These are phyloP conservation scores for Ophiostoma pallidulum DNA, from an alignment of 2,329 filamentous ascomycete genomes.

Conservation along the genomic window DNA sequence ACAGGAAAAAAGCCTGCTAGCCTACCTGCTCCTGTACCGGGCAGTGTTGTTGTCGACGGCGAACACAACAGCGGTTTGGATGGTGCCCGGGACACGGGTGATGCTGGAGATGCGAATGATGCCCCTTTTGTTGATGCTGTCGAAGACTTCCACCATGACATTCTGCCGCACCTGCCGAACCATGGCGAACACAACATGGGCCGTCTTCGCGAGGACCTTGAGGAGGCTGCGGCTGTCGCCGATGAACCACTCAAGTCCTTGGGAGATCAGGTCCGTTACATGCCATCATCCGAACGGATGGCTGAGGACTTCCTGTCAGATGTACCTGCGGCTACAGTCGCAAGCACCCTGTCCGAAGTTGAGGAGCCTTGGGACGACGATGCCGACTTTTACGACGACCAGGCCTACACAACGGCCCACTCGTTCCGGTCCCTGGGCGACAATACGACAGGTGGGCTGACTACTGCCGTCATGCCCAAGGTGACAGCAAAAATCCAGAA, in stretches of 20 bases:
- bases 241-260: not conserved
- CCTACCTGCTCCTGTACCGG: too few species aligned
- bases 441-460: constrained; percentile 41
- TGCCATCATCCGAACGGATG: not conserved
- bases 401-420: constrained; percentile 68
- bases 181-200: not conserved
- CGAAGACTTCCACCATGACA: constrained; percentile 26
- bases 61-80: too few species aligned
- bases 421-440: constrained; percentile 66
- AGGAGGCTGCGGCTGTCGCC: not conserved
- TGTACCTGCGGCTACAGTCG: constrained; percentile 6
- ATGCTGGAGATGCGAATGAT: constrained; percentile 31
- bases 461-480: constrained; percentile 60
- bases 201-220: constrained; percentile 9
- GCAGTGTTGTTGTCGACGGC: too few species aligned
- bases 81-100: too few species aligned
- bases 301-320: constrained; percentile 7
- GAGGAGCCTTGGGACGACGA: constrained; percentile 76
- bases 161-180: not conserved
- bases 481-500: constrained; percentile 58
- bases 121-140: constrained; percentile 36
- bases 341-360: constrained; percentile 32
- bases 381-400: constrained; percentile 56
- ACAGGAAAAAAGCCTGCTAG: not conserved
- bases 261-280: not conserved